Evolutionary conservation across 2,329 filamentous ascomycete species (phyloP).

Genomic region (Lasiodiplodia sp.): DNA sequence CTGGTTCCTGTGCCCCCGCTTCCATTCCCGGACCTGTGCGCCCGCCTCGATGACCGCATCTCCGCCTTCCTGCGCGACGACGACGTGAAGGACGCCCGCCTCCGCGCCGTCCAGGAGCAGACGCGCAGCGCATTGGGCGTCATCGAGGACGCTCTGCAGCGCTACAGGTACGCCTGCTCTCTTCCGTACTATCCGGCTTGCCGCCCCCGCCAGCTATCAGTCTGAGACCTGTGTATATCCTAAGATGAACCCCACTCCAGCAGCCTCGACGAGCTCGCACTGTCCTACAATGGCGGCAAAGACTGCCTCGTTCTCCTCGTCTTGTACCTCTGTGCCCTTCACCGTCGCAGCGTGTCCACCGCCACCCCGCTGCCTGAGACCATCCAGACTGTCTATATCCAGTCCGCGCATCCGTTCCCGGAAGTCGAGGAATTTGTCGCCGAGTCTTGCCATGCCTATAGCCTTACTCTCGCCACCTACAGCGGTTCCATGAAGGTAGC

Average conservation of each 20-base stretch:
- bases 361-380: conserved; percentile 46
- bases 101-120: conserved; percentile 75
- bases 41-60: conserved; percentile 66
- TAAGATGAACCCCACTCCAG: conserved; percentile 34
- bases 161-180: conserved; percentile 69
- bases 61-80: conserved; percentile 68
- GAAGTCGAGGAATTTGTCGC: conserved; percentile 87
- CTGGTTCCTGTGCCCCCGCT: conserved; percentile 53
- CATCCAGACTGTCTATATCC: conserved; percentile 88
- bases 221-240: conserved; percentile 29
- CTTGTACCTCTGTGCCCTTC: conserved; percentile 76
- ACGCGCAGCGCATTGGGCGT: conserved; percentile 75
- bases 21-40: conserved; percentile 55
- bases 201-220: conserved; percentile 16
- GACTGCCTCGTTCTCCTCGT: conserved; percentile 94
- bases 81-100: conserved; percentile 53
- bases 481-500: conserved; percentile 80
- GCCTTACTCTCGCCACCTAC: conserved; percentile 78
- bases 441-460: conserved; percentile 70
- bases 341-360: conserved; percentile 44
- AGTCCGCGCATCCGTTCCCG: conserved; percentile 81
- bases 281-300: conserved; percentile 98
- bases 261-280: conserved; percentile 78
- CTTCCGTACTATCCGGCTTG: conserved; percentile 17
- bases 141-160: conserved; percentile 75